These are phyloP conservation scores for Amoebophrya sp. DNA, from an alignment of 169 alveolate genomes.

Conservation along the genomic window DNA sequence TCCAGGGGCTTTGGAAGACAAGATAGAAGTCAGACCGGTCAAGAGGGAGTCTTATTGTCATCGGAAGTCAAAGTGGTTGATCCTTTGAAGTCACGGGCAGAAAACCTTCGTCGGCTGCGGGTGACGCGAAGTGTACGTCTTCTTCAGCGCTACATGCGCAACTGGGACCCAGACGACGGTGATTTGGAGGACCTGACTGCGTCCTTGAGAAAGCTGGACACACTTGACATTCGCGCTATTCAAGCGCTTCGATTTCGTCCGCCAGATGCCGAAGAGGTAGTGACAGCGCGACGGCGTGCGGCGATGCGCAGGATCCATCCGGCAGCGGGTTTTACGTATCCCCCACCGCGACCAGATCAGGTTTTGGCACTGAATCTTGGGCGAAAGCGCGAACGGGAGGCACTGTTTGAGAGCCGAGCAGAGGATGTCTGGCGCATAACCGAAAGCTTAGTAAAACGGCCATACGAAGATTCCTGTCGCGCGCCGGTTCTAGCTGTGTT, in stretches of 20 bases:
- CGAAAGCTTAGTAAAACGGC: neutral
- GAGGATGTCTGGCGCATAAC: neutral
- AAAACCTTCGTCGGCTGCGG: constrained; percentile 6
- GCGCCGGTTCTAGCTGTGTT: neutral
- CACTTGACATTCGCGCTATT: neutral
- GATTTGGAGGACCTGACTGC: neutral
- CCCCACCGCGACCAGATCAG: no score
- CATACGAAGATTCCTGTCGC: neutral
- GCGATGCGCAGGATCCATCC: no score
- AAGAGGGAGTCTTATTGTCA: no score
- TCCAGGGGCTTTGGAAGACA: no score
- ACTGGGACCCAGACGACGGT: neutral
- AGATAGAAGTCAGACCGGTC: no score
- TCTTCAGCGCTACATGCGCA: neutral
- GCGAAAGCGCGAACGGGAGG: neutral
- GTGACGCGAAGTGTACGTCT: neutral
- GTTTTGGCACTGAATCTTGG: neutral
- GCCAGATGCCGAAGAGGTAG: neutral
- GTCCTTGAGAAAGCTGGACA: neutral
- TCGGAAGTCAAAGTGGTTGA: no score
- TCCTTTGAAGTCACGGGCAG: neutral
- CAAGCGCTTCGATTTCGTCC: neutral
- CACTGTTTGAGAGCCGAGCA: neutral
- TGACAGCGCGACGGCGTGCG: no score
- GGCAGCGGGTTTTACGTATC: no score